Percentiles rank a stretch among this genome's conserved stretches.
These are phyloP conservation scores for Guillardia theta DNA, from an alignment of 78 protist genomes.

Conservation along the genomic window DNA sequence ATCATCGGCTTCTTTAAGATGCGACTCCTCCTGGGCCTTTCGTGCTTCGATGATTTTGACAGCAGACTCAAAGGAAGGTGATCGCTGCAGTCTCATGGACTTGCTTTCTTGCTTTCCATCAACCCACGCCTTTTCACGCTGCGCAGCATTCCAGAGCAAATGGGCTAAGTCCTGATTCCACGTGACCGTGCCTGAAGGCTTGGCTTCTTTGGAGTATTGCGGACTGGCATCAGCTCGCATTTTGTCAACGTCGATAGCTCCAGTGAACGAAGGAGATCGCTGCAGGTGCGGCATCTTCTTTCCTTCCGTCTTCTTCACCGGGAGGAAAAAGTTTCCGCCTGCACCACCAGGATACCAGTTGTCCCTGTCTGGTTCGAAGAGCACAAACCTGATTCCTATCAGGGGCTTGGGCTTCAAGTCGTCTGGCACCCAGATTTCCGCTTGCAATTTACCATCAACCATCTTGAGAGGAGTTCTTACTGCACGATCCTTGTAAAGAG, in stretches of 20 bases:
- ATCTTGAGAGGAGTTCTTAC: not conserved
- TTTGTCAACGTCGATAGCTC: not conserved
- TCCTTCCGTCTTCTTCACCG: not conserved
- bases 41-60: not conserved
- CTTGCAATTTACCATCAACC: not conserved
- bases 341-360: slow-evolving; percentile 8
- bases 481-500: slow-evolving; percentile 29
- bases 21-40: not conserved
- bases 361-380: not conserved
- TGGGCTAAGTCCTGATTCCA: not conserved
- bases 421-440: not conserved
- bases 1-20: not conserved
- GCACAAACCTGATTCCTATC: not conserved
- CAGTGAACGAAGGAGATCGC: slow-evolving; percentile 24
- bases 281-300: not conserved
- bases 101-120: not conserved
- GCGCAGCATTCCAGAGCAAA: slow-evolving; percentile 4
- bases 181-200: not conserved
- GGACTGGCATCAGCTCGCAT: not conserved
- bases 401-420: not conserved
- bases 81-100: not conserved
- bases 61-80: slow-evolving; percentile 1
- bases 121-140: slow-evolving; percentile 38
- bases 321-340: not conserved
- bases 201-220: not conserved